phyloP scores from a whole-genome alignment of 75 land plant species.

The Pseudotsuga menziesii region DNA sequence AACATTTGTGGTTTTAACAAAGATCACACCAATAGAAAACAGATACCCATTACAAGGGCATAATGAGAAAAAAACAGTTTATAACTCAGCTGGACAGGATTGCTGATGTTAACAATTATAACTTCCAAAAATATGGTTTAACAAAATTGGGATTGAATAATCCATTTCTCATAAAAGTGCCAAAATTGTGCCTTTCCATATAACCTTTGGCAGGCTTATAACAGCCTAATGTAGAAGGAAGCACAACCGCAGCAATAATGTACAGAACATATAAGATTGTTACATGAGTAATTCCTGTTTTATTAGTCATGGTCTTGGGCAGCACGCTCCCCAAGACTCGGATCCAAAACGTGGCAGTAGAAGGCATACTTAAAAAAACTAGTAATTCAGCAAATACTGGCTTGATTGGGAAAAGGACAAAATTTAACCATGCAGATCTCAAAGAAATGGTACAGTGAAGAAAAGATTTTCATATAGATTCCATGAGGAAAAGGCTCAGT shows the following conservation, averaged over 20 bases:
- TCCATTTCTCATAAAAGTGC: neutral
- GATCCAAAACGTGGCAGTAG: conserved; percentile 3
- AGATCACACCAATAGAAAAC: too few species aligned
- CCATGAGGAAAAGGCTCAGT: conserved; percentile 4
- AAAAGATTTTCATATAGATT: conserved; percentile 6
- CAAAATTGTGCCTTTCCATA: conserved; percentile 7
- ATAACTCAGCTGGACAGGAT: neutral
- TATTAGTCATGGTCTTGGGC: conserved; percentile 8
- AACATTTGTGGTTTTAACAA: too few species aligned
- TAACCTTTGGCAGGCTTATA: neutral
- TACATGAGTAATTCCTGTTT: neutral
- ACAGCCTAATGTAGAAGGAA: neutral
- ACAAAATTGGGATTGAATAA: neutral
- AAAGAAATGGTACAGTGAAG: conserved; percentile 9
- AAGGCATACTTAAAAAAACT: conserved; percentile 6
- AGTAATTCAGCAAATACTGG: conserved; percentile 5
- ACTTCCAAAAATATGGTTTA: neutral
- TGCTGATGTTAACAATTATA: neutral
- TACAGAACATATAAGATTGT: neutral
- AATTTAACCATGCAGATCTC: conserved; percentile 8
- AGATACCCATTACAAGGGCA: too few species aligned
- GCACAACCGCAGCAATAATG: conserved; percentile 4
- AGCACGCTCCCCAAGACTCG: neutral
- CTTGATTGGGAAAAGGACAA: conserved; percentile 4
- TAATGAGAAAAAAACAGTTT: too few species aligned